Percentiles rank a stretch among this genome's conserved stretches.
These are phyloP conservation scores for Grigorovia humatica DNA, from an alignment of 805 yeast genomes.

Conservation along the genomic window DNA sequence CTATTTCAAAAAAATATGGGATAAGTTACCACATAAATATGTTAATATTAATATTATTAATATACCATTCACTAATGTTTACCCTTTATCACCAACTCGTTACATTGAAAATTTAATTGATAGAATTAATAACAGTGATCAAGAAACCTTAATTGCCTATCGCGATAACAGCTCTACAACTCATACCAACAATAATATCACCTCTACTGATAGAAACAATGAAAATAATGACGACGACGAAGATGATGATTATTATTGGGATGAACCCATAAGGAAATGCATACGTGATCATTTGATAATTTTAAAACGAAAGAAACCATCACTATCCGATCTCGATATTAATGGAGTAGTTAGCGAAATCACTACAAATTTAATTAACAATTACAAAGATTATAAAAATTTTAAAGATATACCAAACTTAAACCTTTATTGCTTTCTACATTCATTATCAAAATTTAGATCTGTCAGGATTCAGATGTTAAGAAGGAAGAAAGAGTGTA, in stretches of 20 bases:
- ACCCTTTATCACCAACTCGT: conserved; percentile 20
- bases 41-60: conserved; percentile 24
- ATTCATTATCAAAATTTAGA: conserved; percentile 23
- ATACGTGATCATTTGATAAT: conserved; percentile 5
- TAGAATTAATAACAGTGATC: not conserved
- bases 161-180: not conserved
- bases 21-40: conserved; percentile 21
- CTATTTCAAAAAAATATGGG: conserved; percentile 22
- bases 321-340: conserved; percentile 2
- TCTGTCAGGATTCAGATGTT: conserved; percentile 31
- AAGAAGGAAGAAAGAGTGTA: conserved; percentile 30
- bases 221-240: not conserved
- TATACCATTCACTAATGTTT: conserved; percentile 28
- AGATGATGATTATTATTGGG: conserved; percentile 19
- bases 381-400: conserved; percentile 17
- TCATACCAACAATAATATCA: no score
- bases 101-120: not conserved
- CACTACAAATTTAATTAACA: conserved; percentile 15
- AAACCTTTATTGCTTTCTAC: conserved; percentile 29
- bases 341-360: conserved; percentile 6
- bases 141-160: conserved; percentile 19
- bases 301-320: not conserved
- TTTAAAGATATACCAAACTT: conserved; percentile 30
- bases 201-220: not conserved
- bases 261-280: conserved; percentile 16